Conservation (phyloP, 192 early-diverging fungal species). For the Chytriomyces hyalinus region DNA sequence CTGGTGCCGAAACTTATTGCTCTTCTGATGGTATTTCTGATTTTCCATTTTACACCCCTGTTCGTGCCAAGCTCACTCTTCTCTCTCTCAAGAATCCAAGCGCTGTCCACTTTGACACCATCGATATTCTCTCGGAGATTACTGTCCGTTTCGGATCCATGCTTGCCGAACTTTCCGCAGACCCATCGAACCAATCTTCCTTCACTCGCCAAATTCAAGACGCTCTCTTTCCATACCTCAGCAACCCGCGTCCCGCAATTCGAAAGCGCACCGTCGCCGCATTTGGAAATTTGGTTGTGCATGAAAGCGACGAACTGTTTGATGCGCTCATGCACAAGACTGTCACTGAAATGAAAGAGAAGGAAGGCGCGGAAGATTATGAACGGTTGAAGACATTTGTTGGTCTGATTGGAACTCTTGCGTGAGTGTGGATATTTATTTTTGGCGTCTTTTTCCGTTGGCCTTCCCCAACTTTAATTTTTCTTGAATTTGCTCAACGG, state of each 20-base stretch:
- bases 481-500: not conserved
- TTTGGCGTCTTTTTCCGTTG: not conserved
- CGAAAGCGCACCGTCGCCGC: constrained; percentile 78
- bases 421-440: constrained; percentile 70
- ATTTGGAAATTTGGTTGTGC: constrained; percentile 69
- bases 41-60: not conserved
- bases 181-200: constrained; percentile 18
- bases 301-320: constrained; percentile 74
- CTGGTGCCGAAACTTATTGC: constrained; percentile 72
- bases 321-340: constrained; percentile 64
- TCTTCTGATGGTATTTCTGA: constrained; percentile 59
- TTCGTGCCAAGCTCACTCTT: constrained; percentile 44
- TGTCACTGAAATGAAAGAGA: constrained; percentile 57
- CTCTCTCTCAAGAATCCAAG: constrained; percentile 33
- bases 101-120: constrained; percentile 60
- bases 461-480: not conserved
- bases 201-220: constrained; percentile 67
- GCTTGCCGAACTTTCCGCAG: constrained; percentile 51
- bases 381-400: constrained; percentile 79
- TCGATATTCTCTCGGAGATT: constrained; percentile 79
- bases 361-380: constrained; percentile 55
- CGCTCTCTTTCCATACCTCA: constrained; percentile 68
- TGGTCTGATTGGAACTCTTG: constrained; percentile 72
- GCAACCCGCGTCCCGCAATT: constrained; percentile 73
- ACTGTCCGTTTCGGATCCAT: constrained; percentile 71